Conservation (phyloP, 2,329 filamentous ascomycete species). For the Botryotinia narcissicola region DNA sequence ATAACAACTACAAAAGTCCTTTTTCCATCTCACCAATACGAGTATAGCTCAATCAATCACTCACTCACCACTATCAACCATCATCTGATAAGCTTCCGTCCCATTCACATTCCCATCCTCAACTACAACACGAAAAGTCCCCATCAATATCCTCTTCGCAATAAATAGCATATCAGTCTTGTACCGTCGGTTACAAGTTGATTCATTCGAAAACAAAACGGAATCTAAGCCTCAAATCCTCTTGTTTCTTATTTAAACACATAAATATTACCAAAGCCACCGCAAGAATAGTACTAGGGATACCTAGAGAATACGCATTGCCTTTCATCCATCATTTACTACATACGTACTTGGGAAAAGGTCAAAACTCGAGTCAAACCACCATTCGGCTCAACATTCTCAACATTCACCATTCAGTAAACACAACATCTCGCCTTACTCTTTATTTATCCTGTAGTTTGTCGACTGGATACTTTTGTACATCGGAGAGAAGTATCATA, state of each 20-base stretch:
- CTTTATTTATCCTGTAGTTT: neutral
- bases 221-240: neutral
- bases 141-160: neutral
- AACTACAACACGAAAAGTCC: neutral
- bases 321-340: neutral
- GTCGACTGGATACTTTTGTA: neutral
- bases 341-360: neutral
- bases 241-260: neutral
- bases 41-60: too few species aligned
- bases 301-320: neutral
- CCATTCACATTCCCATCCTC: too few species aligned
- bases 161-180: neutral
- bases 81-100: neutral
- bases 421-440: neutral
- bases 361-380: conserved; percentile 11
- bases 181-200: neutral
- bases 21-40: too few species aligned
- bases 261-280: neutral
- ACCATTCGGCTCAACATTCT: neutral
- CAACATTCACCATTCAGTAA: neutral
- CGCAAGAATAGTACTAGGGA: neutral
- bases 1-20: neutral
- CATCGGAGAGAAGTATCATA: neutral
- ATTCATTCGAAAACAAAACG: neutral
- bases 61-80: neutral